phyloP scores from a whole-genome alignment of 139 green algal genomes.

The Eudorina sp. region DNA sequence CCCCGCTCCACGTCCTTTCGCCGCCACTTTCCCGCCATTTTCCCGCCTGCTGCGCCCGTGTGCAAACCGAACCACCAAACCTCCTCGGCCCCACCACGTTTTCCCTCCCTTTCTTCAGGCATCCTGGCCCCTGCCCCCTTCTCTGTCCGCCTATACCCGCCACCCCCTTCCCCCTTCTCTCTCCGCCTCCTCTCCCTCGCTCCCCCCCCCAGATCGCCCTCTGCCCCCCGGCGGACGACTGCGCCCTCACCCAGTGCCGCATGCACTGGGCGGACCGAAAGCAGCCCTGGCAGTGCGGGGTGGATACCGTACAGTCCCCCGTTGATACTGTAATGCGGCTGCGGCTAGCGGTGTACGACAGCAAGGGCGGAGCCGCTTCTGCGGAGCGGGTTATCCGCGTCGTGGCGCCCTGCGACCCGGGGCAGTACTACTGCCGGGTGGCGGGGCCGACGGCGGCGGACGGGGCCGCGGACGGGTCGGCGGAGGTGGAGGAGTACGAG shows the following conservation, averaged over 20 bases:
- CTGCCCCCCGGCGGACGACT: constrained; percentile 3
- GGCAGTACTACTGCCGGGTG: not conserved
- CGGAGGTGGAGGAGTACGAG: not conserved
- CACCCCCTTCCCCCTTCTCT: not conserved
- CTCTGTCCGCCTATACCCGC: not conserved
- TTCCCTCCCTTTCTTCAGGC: no score
- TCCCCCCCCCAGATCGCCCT: not conserved
- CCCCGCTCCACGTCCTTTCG: no score
- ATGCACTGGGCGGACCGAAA: constrained; percentile 28
- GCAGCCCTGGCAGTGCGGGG: constrained; percentile 20
- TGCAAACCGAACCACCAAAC: no score
- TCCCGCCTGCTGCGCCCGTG: no score
- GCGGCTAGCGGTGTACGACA: not conserved
- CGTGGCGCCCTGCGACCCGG: not conserved
- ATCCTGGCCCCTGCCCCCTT: not conserved
- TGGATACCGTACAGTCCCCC: not conserved
- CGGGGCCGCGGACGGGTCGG: no score
- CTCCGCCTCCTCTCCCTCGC: not conserved
- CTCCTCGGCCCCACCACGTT: no score
- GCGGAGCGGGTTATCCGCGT: not conserved
- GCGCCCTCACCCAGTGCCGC: constrained; percentile 8
- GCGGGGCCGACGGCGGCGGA: no score
- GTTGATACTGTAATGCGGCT: not conserved
- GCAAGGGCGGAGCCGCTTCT: not conserved
- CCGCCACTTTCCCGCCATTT: no score